phyloP scores from a whole-genome alignment of 805 yeast species.

The Candida succiphila region DNA sequence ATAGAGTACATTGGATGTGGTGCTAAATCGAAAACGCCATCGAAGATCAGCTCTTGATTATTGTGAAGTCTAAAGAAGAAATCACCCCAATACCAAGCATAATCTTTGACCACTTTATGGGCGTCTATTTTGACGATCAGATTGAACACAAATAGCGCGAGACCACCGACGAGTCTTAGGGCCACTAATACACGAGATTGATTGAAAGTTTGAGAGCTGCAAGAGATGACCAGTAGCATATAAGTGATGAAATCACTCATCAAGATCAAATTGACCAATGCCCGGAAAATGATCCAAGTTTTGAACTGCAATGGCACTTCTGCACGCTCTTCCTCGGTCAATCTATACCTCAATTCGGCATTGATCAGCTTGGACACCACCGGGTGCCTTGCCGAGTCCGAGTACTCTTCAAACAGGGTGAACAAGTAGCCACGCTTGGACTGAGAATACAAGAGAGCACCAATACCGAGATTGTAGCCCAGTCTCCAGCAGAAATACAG shows the following conservation, averaged over 20 bases:
- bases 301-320: slow-evolving; percentile 62
- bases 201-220: slow-evolving; percentile 25
- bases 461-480: slow-evolving; percentile 74
- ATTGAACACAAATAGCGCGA: slow-evolving; percentile 55
- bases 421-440: slow-evolving; percentile 50
- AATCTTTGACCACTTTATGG: slow-evolving; percentile 79
- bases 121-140: slow-evolving; percentile 83
- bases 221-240: slow-evolving; percentile 44
- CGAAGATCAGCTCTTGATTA: slow-evolving; percentile 62
- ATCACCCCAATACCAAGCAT: slow-evolving; percentile 96
- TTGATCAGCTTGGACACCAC: slow-evolving; percentile 31
- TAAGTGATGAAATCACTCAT: slow-evolving; percentile 81
- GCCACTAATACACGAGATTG: slow-evolving; percentile 35
- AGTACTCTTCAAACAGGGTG: slow-evolving; percentile 17
- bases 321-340: slow-evolving; percentile 2
- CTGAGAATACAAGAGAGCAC: slow-evolving; percentile 55
- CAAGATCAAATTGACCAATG: slow-evolving; percentile 68
- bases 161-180: slow-evolving; percentile 50
- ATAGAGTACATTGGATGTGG: slow-evolving; percentile 93
- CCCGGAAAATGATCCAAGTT: slow-evolving; percentile 74
- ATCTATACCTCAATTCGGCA: slow-evolving; percentile 25
- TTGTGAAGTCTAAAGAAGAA: slow-evolving; percentile 71
- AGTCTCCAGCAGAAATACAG: slow-evolving; percentile 68
- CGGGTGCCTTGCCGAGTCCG: slow-evolving; percentile 6
- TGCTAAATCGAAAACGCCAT: slow-evolving; percentile 82